These are phyloP conservation scores for Cymbopogon citratus DNA, from an alignment of 176 grass and related monocot species.

Conservation along the genomic window DNA sequence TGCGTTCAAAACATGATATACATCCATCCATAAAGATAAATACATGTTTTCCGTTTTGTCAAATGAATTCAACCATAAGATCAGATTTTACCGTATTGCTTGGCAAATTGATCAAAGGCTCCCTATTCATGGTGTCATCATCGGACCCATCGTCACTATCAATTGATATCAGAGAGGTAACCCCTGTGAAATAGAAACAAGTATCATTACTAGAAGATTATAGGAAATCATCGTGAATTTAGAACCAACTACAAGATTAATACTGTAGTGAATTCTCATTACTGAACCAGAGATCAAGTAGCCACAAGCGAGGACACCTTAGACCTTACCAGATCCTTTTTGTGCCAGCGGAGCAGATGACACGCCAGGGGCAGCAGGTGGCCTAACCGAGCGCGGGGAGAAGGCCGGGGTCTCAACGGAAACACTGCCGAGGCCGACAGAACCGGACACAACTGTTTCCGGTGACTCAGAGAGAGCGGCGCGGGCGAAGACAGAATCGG, in stretches of 20 bases:
- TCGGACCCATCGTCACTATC: slow-evolving; percentile 53
- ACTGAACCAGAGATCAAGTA: neutral
- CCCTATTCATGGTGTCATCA: slow-evolving; percentile 2
- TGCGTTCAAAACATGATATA: neutral
- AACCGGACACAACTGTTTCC: neutral
- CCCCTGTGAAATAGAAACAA: slow-evolving; percentile 22
- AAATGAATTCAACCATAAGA: neutral
- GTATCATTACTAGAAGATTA: too few species aligned
- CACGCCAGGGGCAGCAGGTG: neutral
- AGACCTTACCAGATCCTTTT: neutral
- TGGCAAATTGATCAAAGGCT: neutral
- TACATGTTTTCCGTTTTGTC: neutral
- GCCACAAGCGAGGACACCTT: neutral
- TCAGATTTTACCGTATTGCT: neutral
- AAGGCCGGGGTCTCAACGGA: too few species aligned
- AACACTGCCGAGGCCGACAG: too few species aligned
- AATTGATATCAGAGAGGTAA: slow-evolving; percentile 40
- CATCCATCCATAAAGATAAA: neutral
- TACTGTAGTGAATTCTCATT: neutral
- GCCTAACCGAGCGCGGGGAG: neutral
- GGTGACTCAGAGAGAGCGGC: slow-evolving; percentile 5
- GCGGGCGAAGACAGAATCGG: slow-evolving; percentile 4
- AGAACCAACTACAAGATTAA: neutral
- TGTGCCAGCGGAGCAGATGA: neutral
- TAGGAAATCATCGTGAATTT: neutral